Evolutionary conservation across 1,139 yeast genomes (phyloP).

Genomic region (Pneumocystis wakefieldiae): DNA sequence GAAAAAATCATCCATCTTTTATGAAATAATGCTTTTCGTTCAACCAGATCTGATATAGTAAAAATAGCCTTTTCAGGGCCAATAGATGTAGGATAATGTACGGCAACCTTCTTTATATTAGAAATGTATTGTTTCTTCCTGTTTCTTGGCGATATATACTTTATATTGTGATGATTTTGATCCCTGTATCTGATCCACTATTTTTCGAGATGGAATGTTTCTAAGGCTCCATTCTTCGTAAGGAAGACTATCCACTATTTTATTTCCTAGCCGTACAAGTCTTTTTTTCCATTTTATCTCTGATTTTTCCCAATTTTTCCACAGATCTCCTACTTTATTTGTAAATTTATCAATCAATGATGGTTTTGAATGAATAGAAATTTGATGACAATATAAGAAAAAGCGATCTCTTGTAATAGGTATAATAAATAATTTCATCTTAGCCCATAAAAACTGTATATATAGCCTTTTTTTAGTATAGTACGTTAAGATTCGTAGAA

Average conservation of each 20-base stretch:
- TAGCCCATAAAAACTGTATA: neutral
- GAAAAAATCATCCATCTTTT: neutral
- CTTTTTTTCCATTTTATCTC: slow-evolving; percentile 24
- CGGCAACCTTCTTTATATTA: neutral
- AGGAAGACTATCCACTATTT: slow-evolving; percentile 24
- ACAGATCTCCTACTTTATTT: slow-evolving; percentile 7
- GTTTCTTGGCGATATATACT: neutral
- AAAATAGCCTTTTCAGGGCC: neutral
- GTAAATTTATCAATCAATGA: slow-evolving; percentile 8
- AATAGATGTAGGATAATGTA: neutral
- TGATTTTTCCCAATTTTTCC: slow-evolving; percentile 18
- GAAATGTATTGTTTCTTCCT: neutral
- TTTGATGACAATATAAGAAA: neutral
- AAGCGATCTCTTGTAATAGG: neutral
- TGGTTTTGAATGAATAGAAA: neutral
- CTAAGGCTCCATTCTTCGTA: slow-evolving; percentile 30
- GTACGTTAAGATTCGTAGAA: neutral
- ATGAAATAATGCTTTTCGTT: slow-evolving; percentile 32
- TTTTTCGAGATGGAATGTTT: slow-evolving; percentile 1
- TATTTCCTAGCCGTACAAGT: slow-evolving; percentile 23
- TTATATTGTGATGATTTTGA: neutral
- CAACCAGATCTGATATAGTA: slow-evolving; percentile 7
- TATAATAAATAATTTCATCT: neutral
- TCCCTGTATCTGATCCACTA: neutral
- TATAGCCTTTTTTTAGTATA: neutral